phyloP scores from a whole-genome alignment of 805 yeast species.

The Wickerhamiella hasegawae region DNA sequence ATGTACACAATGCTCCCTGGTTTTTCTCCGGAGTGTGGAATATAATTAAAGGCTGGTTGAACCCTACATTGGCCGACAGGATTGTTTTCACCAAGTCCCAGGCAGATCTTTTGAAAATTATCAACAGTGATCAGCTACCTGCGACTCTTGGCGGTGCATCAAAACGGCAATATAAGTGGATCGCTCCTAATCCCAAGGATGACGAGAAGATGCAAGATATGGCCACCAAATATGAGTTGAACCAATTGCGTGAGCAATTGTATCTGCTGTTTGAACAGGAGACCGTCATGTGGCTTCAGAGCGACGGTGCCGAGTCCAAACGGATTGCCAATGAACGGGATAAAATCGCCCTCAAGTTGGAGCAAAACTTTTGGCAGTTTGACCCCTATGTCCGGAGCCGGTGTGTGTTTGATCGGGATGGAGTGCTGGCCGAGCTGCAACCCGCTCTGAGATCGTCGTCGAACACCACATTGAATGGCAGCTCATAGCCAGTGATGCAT shows the following conservation, averaged over 20 bases:
- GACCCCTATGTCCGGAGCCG: slow-evolving; percentile 71
- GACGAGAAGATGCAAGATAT: slow-evolving; percentile 1
- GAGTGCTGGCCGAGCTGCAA: slow-evolving; percentile 29
- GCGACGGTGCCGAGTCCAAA: background rate
- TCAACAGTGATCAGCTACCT: slow-evolving; percentile 4
- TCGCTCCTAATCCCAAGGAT: slow-evolving; percentile 1
- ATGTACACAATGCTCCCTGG: slow-evolving; percentile 4
- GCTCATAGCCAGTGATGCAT: too few relatives aligned
- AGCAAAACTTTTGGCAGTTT: slow-evolving; percentile 42
- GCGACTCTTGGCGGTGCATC: slow-evolving; percentile 3
- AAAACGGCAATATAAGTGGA: background rate
- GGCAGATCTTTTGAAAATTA: background rate
- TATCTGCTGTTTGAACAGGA: slow-evolving; percentile 1
- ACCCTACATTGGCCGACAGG: background rate
- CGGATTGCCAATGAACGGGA: slow-evolving; percentile 22
- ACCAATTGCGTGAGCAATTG: background rate
- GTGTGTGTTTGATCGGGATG: slow-evolving; percentile 58
- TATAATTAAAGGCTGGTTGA: slow-evolving; percentile 1
- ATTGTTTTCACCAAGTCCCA: slow-evolving; percentile 1
- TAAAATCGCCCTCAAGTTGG: slow-evolving; percentile 34
- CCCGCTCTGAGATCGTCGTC: background rate
- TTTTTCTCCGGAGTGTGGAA: slow-evolving; percentile 2
- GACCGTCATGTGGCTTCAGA: slow-evolving; percentile 2
- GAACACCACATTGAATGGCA: too few relatives aligned
- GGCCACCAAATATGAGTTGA: background rate